Evolutionary conservation across 1,284 basidiomycete genomes (phyloP).

Genomic region (Cryptococcus sp.): DNA sequence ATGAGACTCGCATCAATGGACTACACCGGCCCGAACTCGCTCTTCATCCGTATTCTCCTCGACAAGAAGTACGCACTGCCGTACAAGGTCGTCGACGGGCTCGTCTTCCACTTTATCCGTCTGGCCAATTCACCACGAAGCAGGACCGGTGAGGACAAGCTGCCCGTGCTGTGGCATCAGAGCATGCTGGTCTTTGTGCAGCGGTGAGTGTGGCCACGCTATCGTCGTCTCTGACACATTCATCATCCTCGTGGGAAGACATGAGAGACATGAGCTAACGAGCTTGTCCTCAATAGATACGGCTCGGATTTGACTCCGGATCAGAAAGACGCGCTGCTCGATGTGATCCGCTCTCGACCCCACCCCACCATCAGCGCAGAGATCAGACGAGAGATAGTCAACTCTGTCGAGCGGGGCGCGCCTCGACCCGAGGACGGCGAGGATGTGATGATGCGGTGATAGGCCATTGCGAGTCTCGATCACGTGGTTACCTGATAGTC

Average conservation of each 20-base stretch:
- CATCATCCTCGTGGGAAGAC: not conserved
- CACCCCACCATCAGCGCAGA: conserved; percentile 90
- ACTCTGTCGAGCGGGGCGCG: conserved; percentile 57
- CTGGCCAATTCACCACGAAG: conserved; percentile 86
- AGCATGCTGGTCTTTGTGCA: conserved; percentile 92
- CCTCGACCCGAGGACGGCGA: conserved; percentile 47
- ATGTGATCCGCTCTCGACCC: conserved; percentile 82
- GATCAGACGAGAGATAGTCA: conserved; percentile 76
- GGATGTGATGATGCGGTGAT: conserved; percentile 47
- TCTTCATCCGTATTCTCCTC: conserved; percentile 94
- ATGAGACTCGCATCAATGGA: conserved; percentile 95
- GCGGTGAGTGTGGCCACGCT: conserved; percentile 60
- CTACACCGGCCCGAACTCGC: conserved; percentile 90
- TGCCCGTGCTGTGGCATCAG: conserved; percentile 98
- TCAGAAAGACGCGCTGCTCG: conserved; percentile 95
- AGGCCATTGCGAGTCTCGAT: not conserved
- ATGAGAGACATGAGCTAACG: not conserved
- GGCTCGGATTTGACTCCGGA: conserved; percentile 95
- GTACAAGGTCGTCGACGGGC: conserved; percentile 95
- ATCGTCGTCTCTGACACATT: conserved; percentile 5
- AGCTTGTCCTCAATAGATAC: conserved; percentile 63
- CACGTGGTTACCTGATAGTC: no score
- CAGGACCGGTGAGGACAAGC: conserved; percentile 61
- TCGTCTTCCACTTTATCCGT: conserved; percentile 97
- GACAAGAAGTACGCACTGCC: conserved; percentile 99